Conservation (phyloP, 495 filamentous ascomycete genomes). For the Delitschia confertaspora region DNA sequence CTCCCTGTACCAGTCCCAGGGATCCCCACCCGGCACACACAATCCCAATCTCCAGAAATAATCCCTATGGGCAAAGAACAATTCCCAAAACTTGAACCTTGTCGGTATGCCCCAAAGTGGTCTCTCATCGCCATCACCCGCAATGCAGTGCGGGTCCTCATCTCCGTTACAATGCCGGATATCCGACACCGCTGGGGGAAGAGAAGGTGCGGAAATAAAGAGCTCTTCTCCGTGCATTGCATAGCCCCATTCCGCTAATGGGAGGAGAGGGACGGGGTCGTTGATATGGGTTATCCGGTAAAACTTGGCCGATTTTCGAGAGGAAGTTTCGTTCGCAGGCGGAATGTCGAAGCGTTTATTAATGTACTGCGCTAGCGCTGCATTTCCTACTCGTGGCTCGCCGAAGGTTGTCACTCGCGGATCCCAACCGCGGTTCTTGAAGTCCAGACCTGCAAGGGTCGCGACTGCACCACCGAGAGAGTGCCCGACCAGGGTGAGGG, state of each 20-base stretch:
- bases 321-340: constrained; percentile 26
- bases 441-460: constrained; percentile 73
- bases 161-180: constrained; percentile 63
- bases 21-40: constrained; percentile 79
- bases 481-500: constrained; percentile 74
- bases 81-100: constrained; percentile 69
- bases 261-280: constrained; percentile 85
- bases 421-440: constrained; percentile 56
- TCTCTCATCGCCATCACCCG: constrained; percentile 37
- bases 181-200: constrained; percentile 60
- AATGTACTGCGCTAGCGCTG: constrained; percentile 56
- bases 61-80: constrained; percentile 91
- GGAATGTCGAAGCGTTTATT: constrained; percentile 54
- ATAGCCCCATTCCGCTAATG: constrained; percentile 81
- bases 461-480: constrained; percentile 90
- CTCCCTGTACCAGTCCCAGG: constrained; percentile 48
- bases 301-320: constrained; percentile 39
- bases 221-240: constrained; percentile 75
- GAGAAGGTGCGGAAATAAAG: constrained; percentile 60
- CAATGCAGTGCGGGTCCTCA: constrained; percentile 61
- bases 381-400: constrained; percentile 79
- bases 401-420: constrained; percentile 84
- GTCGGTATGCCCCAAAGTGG: constrained; percentile 44
- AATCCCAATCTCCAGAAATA: constrained; percentile 92
- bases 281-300: constrained; percentile 75